These are phyloP conservation scores for Candida pini DNA, from an alignment of 805 yeast species.

Conservation along the genomic window DNA sequence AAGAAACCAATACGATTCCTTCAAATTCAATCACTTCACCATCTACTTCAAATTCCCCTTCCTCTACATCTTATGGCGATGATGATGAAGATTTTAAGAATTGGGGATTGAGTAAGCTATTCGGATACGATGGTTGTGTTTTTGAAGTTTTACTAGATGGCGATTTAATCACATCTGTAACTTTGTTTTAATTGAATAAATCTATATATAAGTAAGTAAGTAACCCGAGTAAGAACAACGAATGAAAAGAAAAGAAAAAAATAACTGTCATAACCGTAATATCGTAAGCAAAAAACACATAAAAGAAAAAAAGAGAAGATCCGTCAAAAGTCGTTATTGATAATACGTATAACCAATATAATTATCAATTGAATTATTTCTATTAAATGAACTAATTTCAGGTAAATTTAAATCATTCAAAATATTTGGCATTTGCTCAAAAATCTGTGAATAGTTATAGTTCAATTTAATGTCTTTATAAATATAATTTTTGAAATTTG, in stretches of 20 bases:
- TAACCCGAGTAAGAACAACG: neutral
- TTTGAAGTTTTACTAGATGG: slow-evolving; percentile 29
- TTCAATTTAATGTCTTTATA: slow-evolving; percentile 40
- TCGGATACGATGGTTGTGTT: slow-evolving; percentile 19
- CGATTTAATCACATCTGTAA: slow-evolving; percentile 23
- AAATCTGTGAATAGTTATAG: slow-evolving; percentile 33
- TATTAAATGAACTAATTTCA: slow-evolving; percentile 30
- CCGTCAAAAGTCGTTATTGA: neutral
- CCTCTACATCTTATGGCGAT: neutral
- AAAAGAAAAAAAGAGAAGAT: neutral
- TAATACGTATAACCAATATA: slow-evolving; percentile 25
- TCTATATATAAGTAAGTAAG: neutral
- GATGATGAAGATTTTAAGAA: slow-evolving; percentile 20
- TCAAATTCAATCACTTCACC: no score
- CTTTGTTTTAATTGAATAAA: slow-evolving; percentile 13
- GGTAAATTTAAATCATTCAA: slow-evolving; percentile 37
- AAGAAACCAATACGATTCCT: no score
- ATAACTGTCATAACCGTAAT: neutral
- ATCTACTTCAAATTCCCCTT: no score
- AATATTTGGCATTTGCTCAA: slow-evolving; percentile 33
- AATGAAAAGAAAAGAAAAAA: neutral
- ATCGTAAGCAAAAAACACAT: neutral
- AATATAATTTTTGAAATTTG: slow-evolving; percentile 40
- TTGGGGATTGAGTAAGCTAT: slow-evolving; percentile 31
- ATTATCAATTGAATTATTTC: slow-evolving; percentile 25